These are phyloP conservation scores for Cyberlindnera xylosilytica DNA, from an alignment of 805 yeast genomes.

Conservation along the genomic window DNA sequence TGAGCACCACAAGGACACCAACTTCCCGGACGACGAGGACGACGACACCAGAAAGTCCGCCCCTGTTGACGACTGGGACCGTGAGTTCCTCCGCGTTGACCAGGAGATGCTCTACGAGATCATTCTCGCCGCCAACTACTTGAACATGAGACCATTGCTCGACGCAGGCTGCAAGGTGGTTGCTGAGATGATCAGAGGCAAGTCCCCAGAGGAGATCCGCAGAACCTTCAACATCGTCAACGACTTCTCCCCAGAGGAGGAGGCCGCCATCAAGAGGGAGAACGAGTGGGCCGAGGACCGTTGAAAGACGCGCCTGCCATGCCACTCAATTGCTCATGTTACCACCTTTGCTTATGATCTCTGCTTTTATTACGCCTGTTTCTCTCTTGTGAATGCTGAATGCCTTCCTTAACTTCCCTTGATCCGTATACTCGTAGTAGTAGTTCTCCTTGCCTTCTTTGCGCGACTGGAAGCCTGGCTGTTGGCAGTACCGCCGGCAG, in stretches of 20 bases:
- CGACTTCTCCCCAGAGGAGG: slow-evolving; percentile 84
- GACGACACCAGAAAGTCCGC: slow-evolving; percentile 84
- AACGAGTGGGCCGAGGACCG: slow-evolving; percentile 92
- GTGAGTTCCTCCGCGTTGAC: slow-evolving; percentile 88
- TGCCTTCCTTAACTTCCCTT: background rate
- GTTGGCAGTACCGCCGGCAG: too few relatives aligned
- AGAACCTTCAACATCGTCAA: slow-evolving; percentile 77
- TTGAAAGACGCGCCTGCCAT: slow-evolving; percentile 29
- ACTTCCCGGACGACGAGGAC: slow-evolving; percentile 76
- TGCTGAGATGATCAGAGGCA: slow-evolving; percentile 80
- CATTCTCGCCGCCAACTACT: slow-evolving; percentile 75
- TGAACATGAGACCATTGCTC: slow-evolving; percentile 69
- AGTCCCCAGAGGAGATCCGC: slow-evolving; percentile 77
- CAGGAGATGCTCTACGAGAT: slow-evolving; percentile 85
- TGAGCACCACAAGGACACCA: slow-evolving; percentile 83
- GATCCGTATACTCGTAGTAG: too few relatives aligned
- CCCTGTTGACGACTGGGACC: slow-evolving; percentile 95
- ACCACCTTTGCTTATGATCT: background rate
- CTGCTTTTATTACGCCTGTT: too few relatives aligned
- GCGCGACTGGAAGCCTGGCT: too few relatives aligned
- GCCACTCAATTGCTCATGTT: background rate
- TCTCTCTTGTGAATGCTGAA: background rate
- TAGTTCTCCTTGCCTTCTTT: too few relatives aligned
- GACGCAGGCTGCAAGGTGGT: slow-evolving; percentile 80
- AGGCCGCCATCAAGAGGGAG: slow-evolving; percentile 82